Percentiles rank a stretch among this genome's conserved stretches.
Evolutionary conservation across 1,284 basidiomycete genomes (phyloP).

Genomic region (Apiotrichum brassicae): DNA sequence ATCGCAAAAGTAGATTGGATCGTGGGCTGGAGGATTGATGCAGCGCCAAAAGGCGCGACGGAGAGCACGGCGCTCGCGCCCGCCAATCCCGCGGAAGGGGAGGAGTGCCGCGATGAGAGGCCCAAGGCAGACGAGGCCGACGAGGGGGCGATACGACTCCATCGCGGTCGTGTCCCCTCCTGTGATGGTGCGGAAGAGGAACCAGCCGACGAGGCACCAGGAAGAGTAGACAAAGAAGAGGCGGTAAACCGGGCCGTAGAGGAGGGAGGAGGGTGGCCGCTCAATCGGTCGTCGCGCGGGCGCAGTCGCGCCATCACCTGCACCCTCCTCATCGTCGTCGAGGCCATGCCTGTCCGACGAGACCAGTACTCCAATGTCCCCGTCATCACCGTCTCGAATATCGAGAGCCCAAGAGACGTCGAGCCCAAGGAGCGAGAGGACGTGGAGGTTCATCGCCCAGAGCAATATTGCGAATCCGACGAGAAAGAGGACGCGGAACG

Average conservation of each 20-base stretch:
- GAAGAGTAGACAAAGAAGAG: slow-evolving; percentile 57
- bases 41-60: slow-evolving; percentile 67
- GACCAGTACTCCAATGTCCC: neutral
- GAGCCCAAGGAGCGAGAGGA: slow-evolving; percentile 64
- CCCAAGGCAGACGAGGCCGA: slow-evolving; percentile 60
- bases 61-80: slow-evolving; percentile 65
- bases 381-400: slow-evolving; percentile 28
- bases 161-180: slow-evolving; percentile 56
- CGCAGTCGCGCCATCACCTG: neutral
- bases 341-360: neutral
- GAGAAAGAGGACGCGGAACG: slow-evolving; percentile 71
- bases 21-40: slow-evolving; percentile 57
- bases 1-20: slow-evolving; percentile 77
- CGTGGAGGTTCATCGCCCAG: slow-evolving; percentile 83
- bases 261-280: slow-evolving; percentile 3
- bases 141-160: slow-evolving; percentile 68
- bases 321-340: neutral
- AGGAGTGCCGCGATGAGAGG: slow-evolving; percentile 57
- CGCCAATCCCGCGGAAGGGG: slow-evolving; percentile 61
- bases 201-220: slow-evolving; percentile 62
- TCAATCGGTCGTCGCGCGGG: neutral
- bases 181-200: slow-evolving; percentile 58
- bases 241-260: slow-evolving; percentile 63
- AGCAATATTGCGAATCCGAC: slow-evolving; percentile 63
- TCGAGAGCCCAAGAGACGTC: slow-evolving; percentile 63